phyloP scores from a whole-genome alignment of 2,329 filamentous ascomycete genomes.

The Thermoascus crustaceus region DNA sequence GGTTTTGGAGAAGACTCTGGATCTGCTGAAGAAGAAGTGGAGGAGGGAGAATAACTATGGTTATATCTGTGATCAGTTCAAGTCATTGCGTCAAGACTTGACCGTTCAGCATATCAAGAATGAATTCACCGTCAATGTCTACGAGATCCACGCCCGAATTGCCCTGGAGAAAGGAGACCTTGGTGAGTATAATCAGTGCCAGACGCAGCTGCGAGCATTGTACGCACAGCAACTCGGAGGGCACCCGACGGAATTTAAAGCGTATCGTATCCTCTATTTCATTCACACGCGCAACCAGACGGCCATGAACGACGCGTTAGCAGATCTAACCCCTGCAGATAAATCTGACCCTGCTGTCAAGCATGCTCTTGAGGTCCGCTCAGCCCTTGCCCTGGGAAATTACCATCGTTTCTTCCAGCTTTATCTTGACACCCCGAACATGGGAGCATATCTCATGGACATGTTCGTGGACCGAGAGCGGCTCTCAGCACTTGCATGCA shows the following conservation, averaged over 20 bases:
- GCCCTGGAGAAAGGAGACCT: constrained; percentile 96
- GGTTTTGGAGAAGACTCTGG: constrained; percentile 74
- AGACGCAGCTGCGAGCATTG: constrained; percentile 89
- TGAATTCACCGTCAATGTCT: constrained; percentile 91
- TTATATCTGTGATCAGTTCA: constrained; percentile 99
- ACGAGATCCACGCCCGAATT: constrained; percentile 95
- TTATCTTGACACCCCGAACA: constrained; percentile 87
- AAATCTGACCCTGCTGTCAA: constrained; percentile 77
- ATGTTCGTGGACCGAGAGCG: constrained; percentile 96
- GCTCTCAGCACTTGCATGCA: constrained; percentile 78
- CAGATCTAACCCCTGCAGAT: constrained; percentile 97
- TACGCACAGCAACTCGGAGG: constrained; percentile 83
- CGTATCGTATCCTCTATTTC: constrained; percentile 99
- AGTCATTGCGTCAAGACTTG: constrained; percentile 93
- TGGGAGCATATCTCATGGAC: constrained; percentile 98
- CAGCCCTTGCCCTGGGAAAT: constrained; percentile 84
- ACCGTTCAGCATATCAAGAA: constrained; percentile 97
- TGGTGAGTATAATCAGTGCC: constrained; percentile 99
- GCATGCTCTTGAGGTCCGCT: constrained; percentile 86
- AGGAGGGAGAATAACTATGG: constrained; percentile 85
- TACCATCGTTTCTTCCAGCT: constrained; percentile 98
- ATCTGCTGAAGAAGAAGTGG: constrained; percentile 91
- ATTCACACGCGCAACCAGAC: constrained; percentile 98
- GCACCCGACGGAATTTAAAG: constrained; percentile 91
- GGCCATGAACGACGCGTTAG: constrained; percentile 94